Evolutionary conservation across 2,329 filamentous ascomycete genomes (phyloP).

Genomic region (Orbilia javanica): DNA sequence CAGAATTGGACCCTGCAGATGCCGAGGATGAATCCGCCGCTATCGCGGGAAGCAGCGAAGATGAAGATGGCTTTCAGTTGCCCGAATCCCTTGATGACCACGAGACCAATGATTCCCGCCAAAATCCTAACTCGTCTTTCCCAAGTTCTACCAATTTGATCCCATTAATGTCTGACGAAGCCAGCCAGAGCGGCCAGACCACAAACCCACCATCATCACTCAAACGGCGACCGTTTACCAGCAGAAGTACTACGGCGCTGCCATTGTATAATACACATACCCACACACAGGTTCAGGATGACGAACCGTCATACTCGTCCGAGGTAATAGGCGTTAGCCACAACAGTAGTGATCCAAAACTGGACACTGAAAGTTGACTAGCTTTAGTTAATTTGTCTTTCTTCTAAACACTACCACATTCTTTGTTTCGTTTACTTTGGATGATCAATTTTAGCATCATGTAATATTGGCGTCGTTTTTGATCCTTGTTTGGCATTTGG

Average conservation of each 20-base stretch:
- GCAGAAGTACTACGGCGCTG: constrained; percentile 44
- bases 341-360: constrained; percentile 6
- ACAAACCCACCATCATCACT: constrained; percentile 32
- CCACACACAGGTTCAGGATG: not conserved
- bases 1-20: constrained; percentile 58
- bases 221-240: constrained; percentile 33
- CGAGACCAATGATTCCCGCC: constrained; percentile 8
- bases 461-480: not conserved
- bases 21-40: constrained; percentile 56
- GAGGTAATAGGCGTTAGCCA: constrained; percentile 20
- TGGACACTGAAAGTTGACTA: constrained; percentile 43
- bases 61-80: constrained; percentile 47
- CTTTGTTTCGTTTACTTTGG: constrained; percentile 6
- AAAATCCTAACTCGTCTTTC: not conserved
- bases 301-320: constrained; percentile 33
- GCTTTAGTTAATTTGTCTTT: constrained; percentile 33
- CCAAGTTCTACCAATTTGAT: not conserved
- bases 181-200: not conserved
- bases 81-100: constrained; percentile 43
- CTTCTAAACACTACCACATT: constrained; percentile 36
- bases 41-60: constrained; percentile 53
- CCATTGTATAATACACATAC: constrained; percentile 28
- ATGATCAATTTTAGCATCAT: constrained; percentile 22
- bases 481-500: not conserved
- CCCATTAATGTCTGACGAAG: not conserved